Conservation (phyloP, 768 basidiomycete species). For the Crassisporium funariophilum region DNA sequence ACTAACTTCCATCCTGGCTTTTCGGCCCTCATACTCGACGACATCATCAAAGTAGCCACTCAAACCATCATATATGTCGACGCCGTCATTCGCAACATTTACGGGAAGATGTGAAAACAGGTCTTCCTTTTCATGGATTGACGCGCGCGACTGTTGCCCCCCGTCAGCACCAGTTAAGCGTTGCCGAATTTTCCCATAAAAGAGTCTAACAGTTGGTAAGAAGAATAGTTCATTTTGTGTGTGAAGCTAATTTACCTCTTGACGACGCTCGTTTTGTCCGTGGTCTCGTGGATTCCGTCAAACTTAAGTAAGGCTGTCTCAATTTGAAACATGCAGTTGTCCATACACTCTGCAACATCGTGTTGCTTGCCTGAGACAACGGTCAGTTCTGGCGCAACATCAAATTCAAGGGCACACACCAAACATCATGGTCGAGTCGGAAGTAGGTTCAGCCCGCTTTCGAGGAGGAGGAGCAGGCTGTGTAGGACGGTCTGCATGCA, state of each 20-base stretch:
- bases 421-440: constrained; percentile 89
- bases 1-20: constrained; percentile 85
- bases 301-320: constrained; percentile 89
- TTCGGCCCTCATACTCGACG: constrained; percentile 85
- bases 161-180: constrained; percentile 43
- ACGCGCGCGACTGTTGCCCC: constrained; percentile 43
- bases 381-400: constrained; percentile 9
- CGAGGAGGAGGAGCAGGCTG: constrained; percentile 62
- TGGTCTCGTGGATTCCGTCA: constrained; percentile 49
- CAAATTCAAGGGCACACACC: constrained; percentile 46
- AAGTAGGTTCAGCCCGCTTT: constrained; percentile 50
- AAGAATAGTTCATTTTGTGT: neutral
- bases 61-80: constrained; percentile 93
- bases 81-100: constrained; percentile 86
- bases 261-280: constrained; percentile 74
- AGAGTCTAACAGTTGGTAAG: constrained; percentile 42
- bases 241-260: constrained; percentile 57
- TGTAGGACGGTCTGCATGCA: constrained; percentile 29
- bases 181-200: constrained; percentile 86
- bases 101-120: constrained; percentile 93
- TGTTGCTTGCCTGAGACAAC: constrained; percentile 82
- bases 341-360: constrained; percentile 98
- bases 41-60: constrained; percentile 89
- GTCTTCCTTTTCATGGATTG: constrained; percentile 85
- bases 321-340: constrained; percentile 99